These are phyloP conservation scores for Brassica balearica DNA, from an alignment of 441 rosid genomes.

Conservation along the genomic window DNA sequence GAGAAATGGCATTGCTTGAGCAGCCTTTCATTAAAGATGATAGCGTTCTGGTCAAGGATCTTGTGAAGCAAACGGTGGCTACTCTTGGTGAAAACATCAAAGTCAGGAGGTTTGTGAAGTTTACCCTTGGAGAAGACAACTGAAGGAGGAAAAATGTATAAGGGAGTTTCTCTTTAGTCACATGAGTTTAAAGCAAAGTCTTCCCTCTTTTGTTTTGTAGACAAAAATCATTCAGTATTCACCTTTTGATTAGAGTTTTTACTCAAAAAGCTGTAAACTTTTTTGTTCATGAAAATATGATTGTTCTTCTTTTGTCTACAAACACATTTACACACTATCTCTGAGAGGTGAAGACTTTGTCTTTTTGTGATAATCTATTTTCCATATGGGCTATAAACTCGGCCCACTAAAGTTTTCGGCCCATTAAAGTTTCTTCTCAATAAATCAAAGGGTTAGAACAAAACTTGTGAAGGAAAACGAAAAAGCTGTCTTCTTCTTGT, in stretches of 20 bases:
- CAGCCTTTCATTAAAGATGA: slow-evolving; percentile 83
- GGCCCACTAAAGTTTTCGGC: slow-evolving; percentile 1
- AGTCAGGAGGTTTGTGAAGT: slow-evolving; percentile 62
- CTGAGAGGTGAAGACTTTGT: too few relatives aligned
- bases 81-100: slow-evolving; percentile 71
- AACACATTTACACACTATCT: background rate
- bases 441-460: background rate
- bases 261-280: slow-evolving; percentile 35
- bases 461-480: slow-evolving; percentile 1
- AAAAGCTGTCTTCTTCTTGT: slow-evolving; percentile 9
- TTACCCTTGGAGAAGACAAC: slow-evolving; percentile 73
- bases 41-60: slow-evolving; percentile 70
- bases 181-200: slow-evolving; percentile 23
- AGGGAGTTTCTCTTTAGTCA: slow-evolving; percentile 24
- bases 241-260: slow-evolving; percentile 39
- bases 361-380: background rate
- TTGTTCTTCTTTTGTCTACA: background rate
- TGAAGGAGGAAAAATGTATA: background rate
- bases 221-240: slow-evolving; percentile 22
- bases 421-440: background rate
- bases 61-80: slow-evolving; percentile 83
- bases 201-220: slow-evolving; percentile 32
- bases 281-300: slow-evolving; percentile 38
- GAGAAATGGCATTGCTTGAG: slow-evolving; percentile 77
- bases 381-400: background rate